These are phyloP conservation scores for Cryptococcus sp. DNA, from an alignment of 1,284 basidiomycete species.

Conservation along the genomic window DNA sequence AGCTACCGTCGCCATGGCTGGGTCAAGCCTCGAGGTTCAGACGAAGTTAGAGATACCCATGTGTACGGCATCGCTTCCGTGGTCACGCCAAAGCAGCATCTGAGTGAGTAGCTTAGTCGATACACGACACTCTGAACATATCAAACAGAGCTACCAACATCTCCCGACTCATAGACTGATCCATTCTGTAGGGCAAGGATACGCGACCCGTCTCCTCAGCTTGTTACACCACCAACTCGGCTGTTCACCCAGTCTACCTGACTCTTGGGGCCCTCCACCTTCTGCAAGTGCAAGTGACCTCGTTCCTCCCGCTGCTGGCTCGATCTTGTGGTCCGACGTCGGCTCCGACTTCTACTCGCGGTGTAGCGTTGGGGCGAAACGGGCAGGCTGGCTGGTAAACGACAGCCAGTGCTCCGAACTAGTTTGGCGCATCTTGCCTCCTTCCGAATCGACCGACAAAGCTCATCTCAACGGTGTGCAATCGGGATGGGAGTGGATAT, in stretches of 20 bases:
- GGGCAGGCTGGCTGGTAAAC: constrained; percentile 22
- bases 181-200: constrained; percentile 28
- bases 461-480: not conserved
- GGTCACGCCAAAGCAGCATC: constrained; percentile 32
- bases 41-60: constrained; percentile 17
- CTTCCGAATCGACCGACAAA: not conserved
- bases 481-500: constrained; percentile 19
- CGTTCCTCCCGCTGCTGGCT: constrained; percentile 23
- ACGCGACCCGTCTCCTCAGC: constrained; percentile 36
- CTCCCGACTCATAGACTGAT: not conserved
- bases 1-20: constrained; percentile 28
- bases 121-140: not conserved
- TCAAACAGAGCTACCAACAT: not conserved
- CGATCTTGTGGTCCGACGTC: constrained; percentile 40
- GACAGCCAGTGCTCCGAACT: constrained; percentile 18
- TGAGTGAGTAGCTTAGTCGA: constrained; percentile 18
- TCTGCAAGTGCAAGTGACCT: not conserved
- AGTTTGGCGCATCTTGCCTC: constrained; percentile 24
- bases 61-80: constrained; percentile 43
- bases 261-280: constrained; percentile 25
- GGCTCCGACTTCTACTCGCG: constrained; percentile 36
- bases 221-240: constrained; percentile 15
- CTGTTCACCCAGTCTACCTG: constrained; percentile 5
- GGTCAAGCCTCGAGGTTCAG: constrained; percentile 20
- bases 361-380: constrained; percentile 16